A percentile compares a stretch with the other conserved stretches of the same genome.
Conservation (phyloP, 2,329 filamentous ascomycete species). For the Botrytis porri region DNA sequence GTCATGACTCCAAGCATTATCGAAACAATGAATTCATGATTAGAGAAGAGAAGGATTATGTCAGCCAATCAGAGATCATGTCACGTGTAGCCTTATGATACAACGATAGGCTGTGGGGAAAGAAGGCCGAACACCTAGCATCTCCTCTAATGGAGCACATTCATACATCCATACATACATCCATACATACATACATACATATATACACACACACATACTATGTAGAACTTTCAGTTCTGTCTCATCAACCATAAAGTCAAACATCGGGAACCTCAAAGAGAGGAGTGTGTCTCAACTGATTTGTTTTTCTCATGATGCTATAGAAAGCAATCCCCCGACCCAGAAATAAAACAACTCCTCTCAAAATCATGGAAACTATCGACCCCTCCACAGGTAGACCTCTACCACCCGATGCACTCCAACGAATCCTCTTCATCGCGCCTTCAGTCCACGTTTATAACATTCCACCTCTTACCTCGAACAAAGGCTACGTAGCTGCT, state of each 20-base stretch:
- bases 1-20: not conserved
- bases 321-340: not conserved
- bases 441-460: constrained; percentile 79
- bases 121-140: constrained; percentile 1
- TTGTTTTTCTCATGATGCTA: not conserved
- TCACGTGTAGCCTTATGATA: not conserved
- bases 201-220: not conserved
- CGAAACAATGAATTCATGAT: not conserved
- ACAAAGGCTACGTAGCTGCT: constrained; percentile 74
- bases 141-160: not conserved
- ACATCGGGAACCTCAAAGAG: not conserved
- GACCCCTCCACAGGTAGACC: constrained; percentile 69
- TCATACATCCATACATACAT: no score
- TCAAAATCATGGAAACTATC: constrained; percentile 40
- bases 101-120: constrained; percentile 9
- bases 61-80: not conserved
- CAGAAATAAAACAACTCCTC: not conserved
- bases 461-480: constrained; percentile 75
- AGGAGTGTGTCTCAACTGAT: not conserved
- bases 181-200: no score
- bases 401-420: constrained; percentile 73
- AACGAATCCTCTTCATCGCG: constrained; percentile 77
- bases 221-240: not conserved
- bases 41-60: not conserved
- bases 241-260: not conserved